These are phyloP conservation scores for Evernia prunastri DNA, from an alignment of 495 filamentous ascomycete species.

Conservation along the genomic window DNA sequence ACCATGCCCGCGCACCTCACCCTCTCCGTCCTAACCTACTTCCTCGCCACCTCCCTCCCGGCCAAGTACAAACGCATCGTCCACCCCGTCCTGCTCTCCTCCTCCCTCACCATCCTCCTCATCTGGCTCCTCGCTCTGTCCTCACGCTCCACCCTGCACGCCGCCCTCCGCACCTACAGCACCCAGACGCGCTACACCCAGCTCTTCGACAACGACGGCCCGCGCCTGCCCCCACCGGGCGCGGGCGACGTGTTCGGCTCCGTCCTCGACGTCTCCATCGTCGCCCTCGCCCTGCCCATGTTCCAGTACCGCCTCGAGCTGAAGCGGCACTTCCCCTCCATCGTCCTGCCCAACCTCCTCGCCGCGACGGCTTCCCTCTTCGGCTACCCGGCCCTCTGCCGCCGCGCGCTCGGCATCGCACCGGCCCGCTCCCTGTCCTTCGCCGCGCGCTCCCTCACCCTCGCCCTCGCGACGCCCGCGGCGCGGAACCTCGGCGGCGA, in stretches of 20 bases:
- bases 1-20: constrained; percentile 48
- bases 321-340: constrained; percentile 40
- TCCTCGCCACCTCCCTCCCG: constrained; percentile 41
- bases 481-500: constrained; percentile 47
- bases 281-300: constrained; percentile 50
- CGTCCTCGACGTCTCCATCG: constrained; percentile 46
- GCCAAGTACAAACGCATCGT: constrained; percentile 38
- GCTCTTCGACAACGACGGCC: constrained; percentile 34
- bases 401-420: constrained; percentile 41
- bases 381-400: constrained; percentile 44
- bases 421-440: constrained; percentile 43
- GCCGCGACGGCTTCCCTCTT: constrained; percentile 44
- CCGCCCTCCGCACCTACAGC: constrained; percentile 37
- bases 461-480: constrained; percentile 47
- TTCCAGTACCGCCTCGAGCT: constrained; percentile 47
- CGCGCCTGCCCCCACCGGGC: constrained; percentile 33
- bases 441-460: constrained; percentile 43
- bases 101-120: constrained; percentile 38
- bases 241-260: constrained; percentile 46
- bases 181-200: constrained; percentile 41
- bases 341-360: constrained; percentile 42
- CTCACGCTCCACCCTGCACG: constrained; percentile 28
- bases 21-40: constrained; percentile 45
- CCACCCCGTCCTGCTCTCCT: constrained; percentile 48
- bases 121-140: constrained; percentile 43